Percentiles rank a stretch among this genome's conserved stretches.
Conservation (phyloP, 2,329 filamentous ascomycete species). For the Penicillium freii region DNA sequence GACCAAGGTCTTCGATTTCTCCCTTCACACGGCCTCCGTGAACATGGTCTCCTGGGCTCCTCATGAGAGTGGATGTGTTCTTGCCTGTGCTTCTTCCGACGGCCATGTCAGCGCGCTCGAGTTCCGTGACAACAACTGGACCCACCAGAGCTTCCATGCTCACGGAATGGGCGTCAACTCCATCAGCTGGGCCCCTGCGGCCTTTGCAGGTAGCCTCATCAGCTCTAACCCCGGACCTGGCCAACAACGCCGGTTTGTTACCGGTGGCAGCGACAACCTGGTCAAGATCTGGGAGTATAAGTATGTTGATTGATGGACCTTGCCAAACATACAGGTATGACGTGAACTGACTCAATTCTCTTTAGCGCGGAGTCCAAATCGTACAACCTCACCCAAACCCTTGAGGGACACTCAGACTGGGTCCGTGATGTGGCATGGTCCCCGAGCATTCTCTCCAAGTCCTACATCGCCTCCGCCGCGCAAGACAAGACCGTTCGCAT, state of each 20-base stretch:
- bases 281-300: slow-evolving; percentile 92
- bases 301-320: slow-evolving; percentile 30
- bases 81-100: slow-evolving; percentile 91
- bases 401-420: slow-evolving; percentile 89
- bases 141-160: slow-evolving; percentile 83
- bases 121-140: slow-evolving; percentile 94
- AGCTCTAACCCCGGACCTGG: slow-evolving; percentile 64
- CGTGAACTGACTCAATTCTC: slow-evolving; percentile 1
- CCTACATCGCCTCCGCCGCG: slow-evolving; percentile 91
- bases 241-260: slow-evolving; percentile 80
- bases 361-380: slow-evolving; percentile 50
- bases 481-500: slow-evolving; percentile 98
- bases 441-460: slow-evolving; percentile 90
- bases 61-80: slow-evolving; percentile 88
- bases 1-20: slow-evolving; percentile 90
- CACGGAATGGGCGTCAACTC: slow-evolving; percentile 94
- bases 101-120: slow-evolving; percentile 92
- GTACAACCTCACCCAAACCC: slow-evolving; percentile 54
- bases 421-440: slow-evolving; percentile 97
- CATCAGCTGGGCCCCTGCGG: slow-evolving; percentile 89
- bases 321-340: neutral
- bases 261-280: slow-evolving; percentile 88
- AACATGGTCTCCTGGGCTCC: slow-evolving; percentile 98
- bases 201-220: slow-evolving; percentile 78
- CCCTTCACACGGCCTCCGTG: slow-evolving; percentile 90